Evolutionary conservation across 2,329 filamentous ascomycete species (phyloP).

Genomic region (Cyclaneusma minus): DNA sequence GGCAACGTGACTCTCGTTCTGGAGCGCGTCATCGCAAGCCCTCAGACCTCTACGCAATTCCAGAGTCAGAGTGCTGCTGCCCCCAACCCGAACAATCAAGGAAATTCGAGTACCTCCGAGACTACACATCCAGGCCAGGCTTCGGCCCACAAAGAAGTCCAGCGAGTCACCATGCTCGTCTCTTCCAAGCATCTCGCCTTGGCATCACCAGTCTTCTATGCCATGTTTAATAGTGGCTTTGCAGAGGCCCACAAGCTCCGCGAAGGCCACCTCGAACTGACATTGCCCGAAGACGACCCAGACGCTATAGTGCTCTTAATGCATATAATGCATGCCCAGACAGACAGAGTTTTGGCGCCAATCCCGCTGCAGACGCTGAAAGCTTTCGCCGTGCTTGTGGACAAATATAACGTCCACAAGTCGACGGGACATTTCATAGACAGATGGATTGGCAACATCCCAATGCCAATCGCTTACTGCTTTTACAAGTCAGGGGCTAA

Average conservation of each 20-base stretch:
- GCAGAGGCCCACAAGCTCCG: constrained; percentile 9
- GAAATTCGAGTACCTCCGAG: no score
- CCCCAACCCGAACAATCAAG: no score
- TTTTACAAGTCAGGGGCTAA: no score
- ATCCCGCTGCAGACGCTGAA: constrained; percentile 14
- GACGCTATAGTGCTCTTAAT: constrained; percentile 18
- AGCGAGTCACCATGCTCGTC: constrained; percentile 9
- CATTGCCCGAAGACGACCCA: constrained; percentile 17
- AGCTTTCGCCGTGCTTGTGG: constrained; percentile 13
- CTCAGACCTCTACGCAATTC: no score
- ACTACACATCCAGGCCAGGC: no score
- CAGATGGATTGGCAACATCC: constrained; percentile 4
- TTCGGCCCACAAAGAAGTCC: no score
- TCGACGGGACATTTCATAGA: constrained; percentile 1
- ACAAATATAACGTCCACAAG: constrained; percentile 13
- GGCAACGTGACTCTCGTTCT: no score
- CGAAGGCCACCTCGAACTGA: constrained; percentile 9
- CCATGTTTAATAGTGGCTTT: constrained; percentile 12
- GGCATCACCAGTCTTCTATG: constrained; percentile 14
- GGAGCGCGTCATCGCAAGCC: no score
- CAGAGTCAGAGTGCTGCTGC: no score
- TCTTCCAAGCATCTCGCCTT: constrained; percentile 11
- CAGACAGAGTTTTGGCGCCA: constrained; percentile 11
- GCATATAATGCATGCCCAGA: constrained; percentile 17
- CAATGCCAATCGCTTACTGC: no score